phyloP scores from a whole-genome alignment of 108 stramenopile species.

The Poteriospumella lacustris region DNA sequence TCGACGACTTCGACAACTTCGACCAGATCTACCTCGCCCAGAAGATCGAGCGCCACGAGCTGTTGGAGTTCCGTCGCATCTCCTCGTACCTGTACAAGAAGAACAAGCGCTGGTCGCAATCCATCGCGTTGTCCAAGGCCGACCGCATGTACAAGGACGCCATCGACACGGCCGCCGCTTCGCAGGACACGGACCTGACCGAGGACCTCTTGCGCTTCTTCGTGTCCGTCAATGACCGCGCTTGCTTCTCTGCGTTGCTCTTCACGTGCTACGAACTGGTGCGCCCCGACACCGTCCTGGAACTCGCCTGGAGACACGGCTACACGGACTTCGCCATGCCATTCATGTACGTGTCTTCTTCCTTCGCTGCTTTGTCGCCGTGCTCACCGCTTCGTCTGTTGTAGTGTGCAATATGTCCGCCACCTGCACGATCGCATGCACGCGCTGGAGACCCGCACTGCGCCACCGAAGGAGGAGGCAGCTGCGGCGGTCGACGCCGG shows the following conservation, averaged over 20 bases:
- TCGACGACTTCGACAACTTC: constrained; percentile 98
- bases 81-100: constrained; percentile 95
- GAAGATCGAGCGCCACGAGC: constrained; percentile 90
- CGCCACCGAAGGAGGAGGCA: constrained; percentile 60
- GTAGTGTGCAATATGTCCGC: constrained; percentile 80
- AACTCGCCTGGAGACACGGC: constrained; percentile 96
- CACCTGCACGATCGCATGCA: constrained; percentile 73
- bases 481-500: constrained; percentile 66
- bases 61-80: constrained; percentile 97
- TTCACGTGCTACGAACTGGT: constrained; percentile 96
- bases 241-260: constrained; percentile 91
- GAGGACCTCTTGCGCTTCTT: constrained; percentile 95
- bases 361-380: neutral
- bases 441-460: constrained; percentile 82
- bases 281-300: constrained; percentile 91
- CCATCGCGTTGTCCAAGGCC: constrained; percentile 89
- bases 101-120: constrained; percentile 92
- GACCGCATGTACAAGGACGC: constrained; percentile 99
- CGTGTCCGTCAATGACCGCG: constrained; percentile 88
- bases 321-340: constrained; percentile 97
- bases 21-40: constrained; percentile 95
- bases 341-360: constrained; percentile 58
- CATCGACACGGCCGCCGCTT: constrained; percentile 95
- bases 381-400: neutral
- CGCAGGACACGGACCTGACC: constrained; percentile 77